A percentile compares a stretch with the other conserved stretches of the same genome.
These are phyloP conservation scores for Otatea glauca DNA, from an alignment of 176 grass and related monocot species.

Conservation along the genomic window DNA sequence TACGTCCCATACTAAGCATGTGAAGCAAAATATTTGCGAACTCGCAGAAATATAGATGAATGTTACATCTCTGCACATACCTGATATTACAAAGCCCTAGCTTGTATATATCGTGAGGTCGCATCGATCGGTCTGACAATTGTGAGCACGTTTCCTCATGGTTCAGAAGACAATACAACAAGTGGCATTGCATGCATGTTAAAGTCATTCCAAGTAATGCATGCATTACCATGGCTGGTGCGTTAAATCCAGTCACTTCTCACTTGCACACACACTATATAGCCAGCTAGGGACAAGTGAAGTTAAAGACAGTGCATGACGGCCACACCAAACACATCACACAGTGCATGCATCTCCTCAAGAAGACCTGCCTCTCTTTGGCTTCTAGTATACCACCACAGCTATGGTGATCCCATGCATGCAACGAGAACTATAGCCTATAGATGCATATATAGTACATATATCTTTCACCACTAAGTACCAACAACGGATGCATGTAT, in stretches of 20 bases:
- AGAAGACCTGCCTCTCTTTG: not conserved
- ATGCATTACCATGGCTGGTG: not conserved
- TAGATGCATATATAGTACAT: not conserved
- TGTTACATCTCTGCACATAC: too few species aligned
- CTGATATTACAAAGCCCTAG: too few species aligned
- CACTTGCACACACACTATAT: not conserved
- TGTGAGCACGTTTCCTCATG: not conserved
- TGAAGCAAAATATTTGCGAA: not conserved
- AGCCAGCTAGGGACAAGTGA: not conserved
- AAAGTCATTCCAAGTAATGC: not conserved
- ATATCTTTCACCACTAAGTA: not conserved
- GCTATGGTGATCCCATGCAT: not conserved
- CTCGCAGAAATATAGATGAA: not conserved
- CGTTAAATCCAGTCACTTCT: not conserved
- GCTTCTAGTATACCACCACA: not conserved
- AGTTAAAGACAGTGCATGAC: slow-evolving; percentile 7
- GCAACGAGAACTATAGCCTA: not conserved
- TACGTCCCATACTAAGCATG: not conserved
- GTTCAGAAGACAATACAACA: not conserved
- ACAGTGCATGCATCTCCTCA: not conserved
- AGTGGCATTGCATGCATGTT: slow-evolving; percentile 5
- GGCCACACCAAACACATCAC: not conserved
- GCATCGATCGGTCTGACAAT: too few species aligned
- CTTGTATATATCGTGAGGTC: too few species aligned
- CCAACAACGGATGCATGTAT: not conserved